phyloP scores from a whole-genome alignment of 164 flowering plant genomes.

The Liriodendron chinense region DNA sequence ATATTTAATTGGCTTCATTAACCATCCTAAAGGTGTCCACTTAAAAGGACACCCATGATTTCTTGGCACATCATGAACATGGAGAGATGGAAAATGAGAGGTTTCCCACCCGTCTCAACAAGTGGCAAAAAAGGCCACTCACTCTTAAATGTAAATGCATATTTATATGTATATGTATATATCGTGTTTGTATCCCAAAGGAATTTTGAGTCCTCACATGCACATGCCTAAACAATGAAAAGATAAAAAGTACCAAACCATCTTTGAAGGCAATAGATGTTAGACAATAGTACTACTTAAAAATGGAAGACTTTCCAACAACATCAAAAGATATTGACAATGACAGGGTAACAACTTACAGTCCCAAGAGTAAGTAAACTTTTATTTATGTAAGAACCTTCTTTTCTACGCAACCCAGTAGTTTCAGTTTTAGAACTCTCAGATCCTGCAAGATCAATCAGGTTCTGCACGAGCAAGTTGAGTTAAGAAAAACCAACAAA shows the following conservation, averaged over 20 bases:
- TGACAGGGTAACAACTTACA: slow-evolving; percentile 38
- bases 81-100: no score
- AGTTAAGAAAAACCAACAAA: neutral
- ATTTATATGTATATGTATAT: no score
- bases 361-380: slow-evolving; percentile 85
- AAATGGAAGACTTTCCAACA: neutral
- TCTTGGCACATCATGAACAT: no score
- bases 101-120: no score
- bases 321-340: neutral
- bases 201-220: neutral
- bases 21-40: no score
- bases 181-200: no score
- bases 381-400: slow-evolving; percentile 85
- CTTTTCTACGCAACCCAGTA: slow-evolving; percentile 74
- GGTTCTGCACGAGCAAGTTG: slow-evolving; percentile 45
- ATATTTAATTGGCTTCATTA: no score
- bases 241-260: neutral
- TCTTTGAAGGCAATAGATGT: neutral
- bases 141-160: no score
- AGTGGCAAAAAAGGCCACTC: no score
- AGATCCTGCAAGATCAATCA: slow-evolving; percentile 88
- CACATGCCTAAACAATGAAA: neutral
- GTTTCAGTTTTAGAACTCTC: slow-evolving; percentile 82
- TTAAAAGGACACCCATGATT: no score
- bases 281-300: neutral